Evolutionary conservation across 306 rosid species (phyloP), one percentile per base, ranked within the genome.

Genomic region (Sicyos baderoa): DNA sequence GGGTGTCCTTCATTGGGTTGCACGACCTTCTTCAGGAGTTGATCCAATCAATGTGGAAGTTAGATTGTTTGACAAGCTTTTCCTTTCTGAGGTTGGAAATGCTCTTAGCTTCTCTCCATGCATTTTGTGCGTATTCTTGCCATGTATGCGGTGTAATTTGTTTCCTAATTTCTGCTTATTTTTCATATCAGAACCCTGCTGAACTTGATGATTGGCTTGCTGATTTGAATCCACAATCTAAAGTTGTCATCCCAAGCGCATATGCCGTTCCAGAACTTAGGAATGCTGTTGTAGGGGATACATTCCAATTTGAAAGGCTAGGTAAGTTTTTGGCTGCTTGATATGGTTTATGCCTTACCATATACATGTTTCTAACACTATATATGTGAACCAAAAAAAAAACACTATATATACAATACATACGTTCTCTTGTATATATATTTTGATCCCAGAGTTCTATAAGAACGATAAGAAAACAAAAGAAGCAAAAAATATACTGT

Each of bases 181-280:
- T 32, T 49, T 23, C 71, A 79, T 35, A 68, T 68, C 80, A 90
- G 99, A 94, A 94, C 81, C 99, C 97, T 23, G 91, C 88, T 25
- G 99, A 94, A 73, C 96, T 94, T 66, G 95, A 88, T 3, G 85
- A 94, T 61, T 94, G 99, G 99, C 97, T 94, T 53, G 86, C 80
- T 12, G 89, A 32, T 32, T 32, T 32, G 37, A 32, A 32, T 32
- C 37, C 37, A 32, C 37, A 32, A 32, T 32, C 37, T 32, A 32
- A 42, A 78, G 81, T 65, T 61, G 75, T 86, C 16, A 64, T 85
- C 63, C 81, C 86, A 7, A 68, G 79, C 77, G 97, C 97, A 69
- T 90, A 68, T 83, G 95, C 89, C 32, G 83, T 84, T 52, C 79
- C 87, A 40, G 57, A 74, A 10, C 80, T 94, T 68, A 60, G 65